Evolutionary conservation across 2,329 filamentous ascomycete species (phyloP).

Genomic region (Huntiella abstrusa): DNA sequence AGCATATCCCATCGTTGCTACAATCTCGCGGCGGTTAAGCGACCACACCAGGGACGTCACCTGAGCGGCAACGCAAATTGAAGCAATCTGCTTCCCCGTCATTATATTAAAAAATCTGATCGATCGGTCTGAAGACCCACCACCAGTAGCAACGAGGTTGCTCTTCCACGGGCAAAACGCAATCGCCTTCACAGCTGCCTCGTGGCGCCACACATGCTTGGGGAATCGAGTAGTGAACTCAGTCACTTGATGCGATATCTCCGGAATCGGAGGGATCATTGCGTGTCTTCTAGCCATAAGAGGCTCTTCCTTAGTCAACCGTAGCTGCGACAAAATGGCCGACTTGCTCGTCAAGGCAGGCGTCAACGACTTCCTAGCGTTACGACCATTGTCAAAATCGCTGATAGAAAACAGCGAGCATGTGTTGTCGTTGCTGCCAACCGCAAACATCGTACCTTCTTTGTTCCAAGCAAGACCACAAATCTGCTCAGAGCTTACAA

Average conservation of each 20-base stretch:
- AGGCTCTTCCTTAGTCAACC: conserved; percentile 1
- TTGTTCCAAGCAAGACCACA: conserved; percentile 82
- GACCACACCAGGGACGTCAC: conserved; percentile 90
- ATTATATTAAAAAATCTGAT: conserved; percentile 89
- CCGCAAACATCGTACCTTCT: conserved; percentile 60
- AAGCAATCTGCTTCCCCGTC: conserved; percentile 68
- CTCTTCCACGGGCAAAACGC: conserved; percentile 92
- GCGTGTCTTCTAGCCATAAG: neutral
- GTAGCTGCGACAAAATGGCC: conserved; percentile 1
- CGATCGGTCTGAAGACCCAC: conserved; percentile 82
- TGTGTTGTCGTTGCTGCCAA: conserved; percentile 80
- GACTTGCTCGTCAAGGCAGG: neutral
- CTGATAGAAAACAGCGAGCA: conserved; percentile 64
- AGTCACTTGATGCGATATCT: neutral
- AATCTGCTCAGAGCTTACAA: conserved; percentile 70
- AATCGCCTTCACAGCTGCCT: conserved; percentile 86
- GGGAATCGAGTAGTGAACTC: neutral
- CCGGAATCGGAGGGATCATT: conserved; percentile 3
- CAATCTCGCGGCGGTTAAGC: conserved; percentile 66
- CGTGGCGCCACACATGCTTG: conserved; percentile 54
- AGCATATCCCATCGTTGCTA: conserved; percentile 82
- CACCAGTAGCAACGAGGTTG: conserved; percentile 72
- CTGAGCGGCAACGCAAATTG: conserved; percentile 81
- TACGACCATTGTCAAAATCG: conserved; percentile 27
- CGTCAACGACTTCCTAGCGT: conserved; percentile 4